Evolutionary conservation across 805 yeast genomes (phyloP), one percentile per base, ranked within the genome.

Genomic region (Lipomyces starkeyi): DNA sequence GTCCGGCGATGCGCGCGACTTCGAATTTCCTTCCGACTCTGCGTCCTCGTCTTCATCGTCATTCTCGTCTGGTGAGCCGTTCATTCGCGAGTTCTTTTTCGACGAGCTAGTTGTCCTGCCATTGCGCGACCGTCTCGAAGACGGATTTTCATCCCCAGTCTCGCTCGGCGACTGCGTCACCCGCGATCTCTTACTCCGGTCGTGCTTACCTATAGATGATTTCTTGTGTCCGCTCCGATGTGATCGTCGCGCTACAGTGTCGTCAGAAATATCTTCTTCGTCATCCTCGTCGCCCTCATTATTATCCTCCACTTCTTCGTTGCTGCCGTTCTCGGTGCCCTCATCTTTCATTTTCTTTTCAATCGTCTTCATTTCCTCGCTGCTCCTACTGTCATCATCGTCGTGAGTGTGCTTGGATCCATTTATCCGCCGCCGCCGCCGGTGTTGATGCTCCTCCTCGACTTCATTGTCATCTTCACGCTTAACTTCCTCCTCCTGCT

Each of bases 271-370:
- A n/a, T 43, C 37, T 29, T 62, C 61, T 14, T 34, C 61, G n/a
- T 35, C 58, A 37, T 62, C 65, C 13, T 58, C 65, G 32, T 14
- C 60, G 57, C 8, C 47, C 6, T 61, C 47, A 59, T 67, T 67
- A 32, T 65, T 63, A 40, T 68, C 70, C 20, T 67, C 65, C 66
- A 61, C 71, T 59, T 58, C 70, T 70, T 53, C 67, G 35, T 43
- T 17, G n/a, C 22, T 43, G 40, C 56, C 34, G 17, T 29, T 25
- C 29, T 29, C 34, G 8, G 27, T 8, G 11, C 17, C 8, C 9
- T 8, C 56, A 11, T 53, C 56, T 25, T 25, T 53, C 29, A 17
- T 3, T 53, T 22, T 20, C 14, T 11, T 53, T n/a, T 29, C 56
- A n/a, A 22, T 61, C 7, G n/a, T 25, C 9, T 29, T 53, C 8